Conservation (phyloP, 2,329 filamentous ascomycete species). For the Anthostomella pinea region DNA sequence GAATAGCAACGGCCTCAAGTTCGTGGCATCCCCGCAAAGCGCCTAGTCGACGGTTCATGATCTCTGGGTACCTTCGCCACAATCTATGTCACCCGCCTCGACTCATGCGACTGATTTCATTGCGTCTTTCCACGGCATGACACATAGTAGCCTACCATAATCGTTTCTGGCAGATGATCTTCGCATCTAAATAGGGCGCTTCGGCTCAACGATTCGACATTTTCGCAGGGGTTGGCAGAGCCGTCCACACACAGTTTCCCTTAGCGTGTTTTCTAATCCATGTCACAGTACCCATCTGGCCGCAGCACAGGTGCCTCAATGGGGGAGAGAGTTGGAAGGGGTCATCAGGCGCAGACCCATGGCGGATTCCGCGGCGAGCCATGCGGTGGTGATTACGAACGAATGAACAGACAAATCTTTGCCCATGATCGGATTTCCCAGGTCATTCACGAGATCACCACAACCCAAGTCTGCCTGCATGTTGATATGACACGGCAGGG, state of each 20-base stretch:
- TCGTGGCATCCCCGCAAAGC: slow-evolving; percentile 28
- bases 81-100: background rate
- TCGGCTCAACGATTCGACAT: slow-evolving; percentile 1
- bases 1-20: slow-evolving; percentile 26
- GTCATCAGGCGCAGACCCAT: background rate
- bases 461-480: background rate
- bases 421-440: background rate
- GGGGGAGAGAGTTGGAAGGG: background rate
- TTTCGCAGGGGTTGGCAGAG: slow-evolving; percentile 6
- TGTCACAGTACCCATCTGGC: slow-evolving; percentile 4
- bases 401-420: background rate
- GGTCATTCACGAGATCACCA: background rate
- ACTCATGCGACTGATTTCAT: background rate
- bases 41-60: slow-evolving; percentile 18
- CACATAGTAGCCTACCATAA: background rate
- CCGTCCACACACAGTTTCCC: slow-evolving; percentile 12
- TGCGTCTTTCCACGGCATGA: background rate
- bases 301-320: background rate
- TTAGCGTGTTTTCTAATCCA: slow-evolving; percentile 14
- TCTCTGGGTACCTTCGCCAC: background rate
- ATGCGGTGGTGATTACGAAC: background rate
- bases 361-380: no score
- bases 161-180: background rate
- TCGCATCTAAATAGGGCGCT: slow-evolving; percentile 3
- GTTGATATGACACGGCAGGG: no score